Evolutionary conservation across 306 rosid genomes (phyloP), one percentile per base, ranked within the genome.

Genomic region (Abrus precatorius): DNA sequence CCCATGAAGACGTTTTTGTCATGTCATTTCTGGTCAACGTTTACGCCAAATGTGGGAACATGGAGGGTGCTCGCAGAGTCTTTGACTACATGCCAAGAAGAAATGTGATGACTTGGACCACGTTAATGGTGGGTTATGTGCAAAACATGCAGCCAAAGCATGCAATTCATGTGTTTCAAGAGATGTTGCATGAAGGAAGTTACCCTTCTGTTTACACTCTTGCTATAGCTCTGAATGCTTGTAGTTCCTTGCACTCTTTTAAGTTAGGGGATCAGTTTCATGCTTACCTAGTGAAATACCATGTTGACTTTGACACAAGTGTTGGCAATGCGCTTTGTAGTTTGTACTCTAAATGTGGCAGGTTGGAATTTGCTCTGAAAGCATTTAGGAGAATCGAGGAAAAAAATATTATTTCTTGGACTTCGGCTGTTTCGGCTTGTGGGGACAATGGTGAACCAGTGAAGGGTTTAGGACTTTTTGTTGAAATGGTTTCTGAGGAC

Each of bases 361-460:
- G 59, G 32, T 82, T 95, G 86, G 84, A 84, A 9, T 72, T 69
- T 8, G 90, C 92, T 48, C 68, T 91, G 27, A 93, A 74, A 82
- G 88, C 90, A 27, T 95, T 95, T 60, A 73, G 80, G 78, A 85
- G 84, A 75, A 86, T 93, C 62, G 49, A 81, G 32, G 90, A 90
- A 70, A 90, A 91, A 82, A 70, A 91, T 85, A 96, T 93, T 54
- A 86, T 95, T 78, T 95, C 99, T 0, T 95, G 99, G 99, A 93
- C 96, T 54, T 78, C 93, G 0, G 87, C 88, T 69, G 82, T 95
- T 63, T 84, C 98, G 41, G 91, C 99, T 27, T 95, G 92, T 57
- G 83, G 90, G 27, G 92, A 91, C 65, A 90, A 93, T 5, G 96
- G 94, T 10, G 76, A 86, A 14, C 84, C 95, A 41, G 82, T 70